Evolutionary conservation across 2,329 filamentous ascomycete genomes (phyloP), one percentile per base, ranked within the genome.

Genomic region (Tolypocladium ophioglossoides): DNA sequence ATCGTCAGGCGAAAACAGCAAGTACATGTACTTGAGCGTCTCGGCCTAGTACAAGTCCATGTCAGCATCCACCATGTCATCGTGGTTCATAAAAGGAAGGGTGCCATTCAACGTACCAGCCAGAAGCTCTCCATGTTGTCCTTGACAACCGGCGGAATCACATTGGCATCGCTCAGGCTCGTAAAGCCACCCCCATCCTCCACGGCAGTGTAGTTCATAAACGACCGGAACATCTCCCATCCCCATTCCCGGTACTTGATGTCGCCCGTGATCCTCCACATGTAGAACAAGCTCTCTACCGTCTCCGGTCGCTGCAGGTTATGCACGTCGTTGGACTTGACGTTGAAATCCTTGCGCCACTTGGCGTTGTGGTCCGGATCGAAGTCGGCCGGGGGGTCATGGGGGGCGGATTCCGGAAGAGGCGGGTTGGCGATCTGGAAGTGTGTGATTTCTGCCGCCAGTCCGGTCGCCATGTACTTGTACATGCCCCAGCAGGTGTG

Each of bases 91-190:
- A n/a, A 12, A 18, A 16, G 32, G 8, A 7, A 20, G 32, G 16
- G 7, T 34, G 10, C 11, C 18, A 46, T 8, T 7, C 39, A 34
- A 75, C 86, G 74, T 73, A 89, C 87, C 76, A 99, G 81, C 94
- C 94, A 99, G 73, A 97, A 97, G 67, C 90, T 95, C 74, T 99
- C 94, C 92, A 99, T 96, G 63, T 97, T 97, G 70, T 99, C 92
- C 56, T 83, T 78, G 48, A 76, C 74, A 16, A 75, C 69, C 0
- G 90, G 83, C 22, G 91, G 91, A 11, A 94, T 71, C 6, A 72
- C 71, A 60, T 86, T 84, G 30, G 91, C 91, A 66, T 95, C 83
- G 20, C 78, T 78, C 57, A 97, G 76, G 60, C 87, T 91, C 1
- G 89, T 90, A 66, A 95, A 97, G 0, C 91, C 91, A 40, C 84